Evolutionary conservation across 225 moss, liverwort and hornwort species (phyloP), one percentile per base, ranked within the genome.

Genomic region (Anthoceros angustus): DNA sequence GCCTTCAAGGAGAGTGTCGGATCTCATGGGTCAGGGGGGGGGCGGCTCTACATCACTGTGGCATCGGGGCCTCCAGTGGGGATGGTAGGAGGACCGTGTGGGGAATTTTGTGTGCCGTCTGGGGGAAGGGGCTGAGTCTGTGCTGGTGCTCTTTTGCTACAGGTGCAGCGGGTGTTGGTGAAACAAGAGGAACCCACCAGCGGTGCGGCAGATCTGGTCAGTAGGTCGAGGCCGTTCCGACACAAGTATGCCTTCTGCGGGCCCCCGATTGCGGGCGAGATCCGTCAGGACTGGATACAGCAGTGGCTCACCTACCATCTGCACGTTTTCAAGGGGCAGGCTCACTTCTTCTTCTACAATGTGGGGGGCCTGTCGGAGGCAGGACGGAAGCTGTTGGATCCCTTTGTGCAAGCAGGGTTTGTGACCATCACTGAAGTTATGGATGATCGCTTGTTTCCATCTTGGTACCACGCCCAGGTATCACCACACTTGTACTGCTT

Each of bases 261-360:
- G 3, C 73, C 77, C 0, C 80, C 86, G 39, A 79, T 86, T n/a
- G 67, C 80, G 50, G 80, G 74, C 23, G 60, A 72, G 1, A 70
- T 84, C 1, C 70, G 76, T 39, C 69, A 69, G 6, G 26, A 14
- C 0, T 63, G 79, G 63, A 46, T 87, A 9, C 82, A 80, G 67
- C 64, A 91, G 69, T 91, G 87, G 78, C 76, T 87, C 45, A 81
- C 86, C 77, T 91, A 80, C 40, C 85, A 87, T 41, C 81, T 87
- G 23, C 76, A 63, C 26, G 63, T 83, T 43, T 71, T 86, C 10
- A 40, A 41, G 1, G 72, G 72, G 40, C 80, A 73, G 26, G 18
- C 61, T 8, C 79, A 84, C 62, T 92, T 82, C 68, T 84, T 79
- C 41, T 68, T 86, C 38, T 87, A 87, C 70, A 74, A 84, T 41